Conservation (phyloP, 2,329 filamentous ascomycete genomes). For the Neofusicoccum sp. region DNA sequence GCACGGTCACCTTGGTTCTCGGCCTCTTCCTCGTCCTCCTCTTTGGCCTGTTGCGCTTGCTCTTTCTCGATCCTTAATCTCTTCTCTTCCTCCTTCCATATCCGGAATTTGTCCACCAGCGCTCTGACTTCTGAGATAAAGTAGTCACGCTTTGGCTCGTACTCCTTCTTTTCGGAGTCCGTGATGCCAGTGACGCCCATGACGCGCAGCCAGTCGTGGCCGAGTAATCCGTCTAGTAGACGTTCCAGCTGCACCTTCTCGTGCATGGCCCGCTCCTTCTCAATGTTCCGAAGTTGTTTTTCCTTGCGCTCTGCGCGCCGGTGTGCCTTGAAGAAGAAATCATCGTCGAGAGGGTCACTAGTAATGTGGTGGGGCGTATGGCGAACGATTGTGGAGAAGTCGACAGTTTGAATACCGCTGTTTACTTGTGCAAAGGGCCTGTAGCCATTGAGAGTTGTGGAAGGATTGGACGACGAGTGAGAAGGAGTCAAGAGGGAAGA, state of each 20-base stretch:
- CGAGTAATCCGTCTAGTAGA: constrained; percentile 76
- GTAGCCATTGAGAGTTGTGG: constrained; percentile 14
- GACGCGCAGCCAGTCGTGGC: constrained; percentile 87
- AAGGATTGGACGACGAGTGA: constrained; percentile 5
- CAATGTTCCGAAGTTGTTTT: constrained; percentile 67
- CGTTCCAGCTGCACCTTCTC: constrained; percentile 65
- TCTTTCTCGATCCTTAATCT: constrained; percentile 75
- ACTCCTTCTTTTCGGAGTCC: constrained; percentile 80
- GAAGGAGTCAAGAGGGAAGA: not conserved
- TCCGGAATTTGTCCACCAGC: constrained; percentile 81
- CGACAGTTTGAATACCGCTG: constrained; percentile 36
- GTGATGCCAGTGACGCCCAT: constrained; percentile 87
- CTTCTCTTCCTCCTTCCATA: constrained; percentile 89
- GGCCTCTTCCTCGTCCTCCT: constrained; percentile 48
- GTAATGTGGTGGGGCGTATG: constrained; percentile 32
- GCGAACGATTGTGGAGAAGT: constrained; percentile 41
- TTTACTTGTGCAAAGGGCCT: constrained; percentile 19
- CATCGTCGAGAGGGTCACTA: constrained; percentile 57
- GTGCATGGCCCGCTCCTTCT: constrained; percentile 64
- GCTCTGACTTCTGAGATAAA: constrained; percentile 80
- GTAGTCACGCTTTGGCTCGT: constrained; percentile 78
- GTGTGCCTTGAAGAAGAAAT: constrained; percentile 58
- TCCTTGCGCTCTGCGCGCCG: constrained; percentile 62
- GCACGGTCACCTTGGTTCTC: constrained; percentile 33
- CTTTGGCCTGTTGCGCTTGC: constrained; percentile 53